Conservation (phyloP, 495 filamentous ascomycete genomes). For the Aspergillus funiculosus region DNA sequence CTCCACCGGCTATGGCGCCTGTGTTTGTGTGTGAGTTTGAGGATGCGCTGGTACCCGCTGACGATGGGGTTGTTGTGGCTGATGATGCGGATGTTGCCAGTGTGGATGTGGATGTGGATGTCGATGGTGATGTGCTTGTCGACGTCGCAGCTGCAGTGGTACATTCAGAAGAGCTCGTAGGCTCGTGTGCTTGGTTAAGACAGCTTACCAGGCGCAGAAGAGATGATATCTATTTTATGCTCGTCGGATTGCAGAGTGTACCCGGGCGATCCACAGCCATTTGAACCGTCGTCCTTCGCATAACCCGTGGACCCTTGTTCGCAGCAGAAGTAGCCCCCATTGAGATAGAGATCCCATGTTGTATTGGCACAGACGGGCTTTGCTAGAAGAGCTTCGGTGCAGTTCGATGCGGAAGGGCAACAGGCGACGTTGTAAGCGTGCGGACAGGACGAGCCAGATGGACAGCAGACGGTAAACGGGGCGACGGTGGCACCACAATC, state of each 20-base stretch:
- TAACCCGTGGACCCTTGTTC: constrained; percentile 1
- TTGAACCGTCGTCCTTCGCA: background rate
- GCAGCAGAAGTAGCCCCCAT: constrained; percentile 10
- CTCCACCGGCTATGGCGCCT: constrained; percentile 2
- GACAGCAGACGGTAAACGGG: constrained; percentile 8
- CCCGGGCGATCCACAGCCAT: constrained; percentile 3
- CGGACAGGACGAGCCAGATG: constrained; percentile 2
- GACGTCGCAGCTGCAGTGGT: background rate
- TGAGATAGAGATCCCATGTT: constrained; percentile 14
- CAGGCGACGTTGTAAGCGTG: constrained; percentile 10
- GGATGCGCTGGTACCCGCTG: background rate
- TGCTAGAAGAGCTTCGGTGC: background rate
- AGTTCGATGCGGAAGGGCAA: background rate
- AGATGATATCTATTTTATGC: background rate
- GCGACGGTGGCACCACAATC: constrained; percentile 6
- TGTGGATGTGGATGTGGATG: background rate
- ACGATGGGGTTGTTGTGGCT: background rate
- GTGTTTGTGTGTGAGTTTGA: background rate
- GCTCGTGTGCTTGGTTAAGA: no score
- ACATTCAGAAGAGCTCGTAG: no score
- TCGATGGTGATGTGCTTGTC: background rate
- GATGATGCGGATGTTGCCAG: background rate
- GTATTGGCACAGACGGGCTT: constrained; percentile 5
- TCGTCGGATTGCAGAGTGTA: background rate
- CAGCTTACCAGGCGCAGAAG: background rate